Evolutionary conservation across 2,329 filamentous ascomycete species (phyloP), one percentile per base, ranked within the genome.

Genomic region (Metarhizium sp.): DNA sequence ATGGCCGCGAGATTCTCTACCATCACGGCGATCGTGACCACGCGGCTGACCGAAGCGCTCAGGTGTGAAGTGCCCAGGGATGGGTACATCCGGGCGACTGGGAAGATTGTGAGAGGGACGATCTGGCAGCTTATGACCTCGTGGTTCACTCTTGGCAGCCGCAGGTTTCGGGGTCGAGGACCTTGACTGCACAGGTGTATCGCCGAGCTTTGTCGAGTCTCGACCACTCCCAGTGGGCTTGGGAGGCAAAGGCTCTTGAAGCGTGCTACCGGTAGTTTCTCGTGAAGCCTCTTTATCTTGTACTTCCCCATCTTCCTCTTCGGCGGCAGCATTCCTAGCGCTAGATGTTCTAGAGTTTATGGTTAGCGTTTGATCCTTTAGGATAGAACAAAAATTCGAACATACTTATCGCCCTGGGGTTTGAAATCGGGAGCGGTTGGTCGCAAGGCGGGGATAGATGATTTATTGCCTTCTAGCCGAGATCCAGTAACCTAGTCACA

Each of bases 231-330:
- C 61, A 10, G 62, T 56, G 8, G 69, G 70, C 46, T 66, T 69
- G 4, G 66, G 62, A 2, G 71, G 70, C 10, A 73, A 53, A 2
- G 62, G 58, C 25, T 73, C 68, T 73, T 64, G 71, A 2, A 61
- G 34, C 10, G 55, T 57, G 20, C 51, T 51, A 3, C 57, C 50
- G 14, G 50, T 38, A 5, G 49, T 38, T 30, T 54, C 52, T 18
- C 52, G 51, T 14, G 53, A 65, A 32, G 25, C 36, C 16, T 68
- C 65, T 51, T 66, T 75, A 62, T 89, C 86, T 59, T 84, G 81
- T 29, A 89, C 85, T 66, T 90, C 87, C 20, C 87, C 87, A 64
- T 90, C 87, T 66, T 90, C 87, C 53, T 82, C 80, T 58, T 86
- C 83, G 1, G 68, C 67, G 13, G 68, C 56, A 1, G 55, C 52